Evolutionary conservation across 257 asterid species (phyloP), one percentile per base, ranked within the genome.

Genomic region (Fraxinus cuspidata): DNA sequence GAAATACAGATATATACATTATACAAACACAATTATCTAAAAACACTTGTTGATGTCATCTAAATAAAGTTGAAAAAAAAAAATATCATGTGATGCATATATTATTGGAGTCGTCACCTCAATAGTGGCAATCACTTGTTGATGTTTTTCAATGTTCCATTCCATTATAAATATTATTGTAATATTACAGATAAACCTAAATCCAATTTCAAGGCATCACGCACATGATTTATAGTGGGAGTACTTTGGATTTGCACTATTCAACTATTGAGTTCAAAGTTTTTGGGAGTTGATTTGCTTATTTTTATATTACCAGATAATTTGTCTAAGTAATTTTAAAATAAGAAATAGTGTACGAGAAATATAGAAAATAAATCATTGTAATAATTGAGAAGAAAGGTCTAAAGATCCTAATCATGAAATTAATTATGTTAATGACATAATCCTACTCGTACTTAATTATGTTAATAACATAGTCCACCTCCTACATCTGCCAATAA

Each of bases 101-200:
- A n/a, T 58, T n/a, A 21, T 58, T 58, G 66, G 66, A 58, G 66
- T 58, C 11, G 9, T 19, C 21, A 73, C 56, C 71, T 60, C 19
- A 75, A 75, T 44, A 65, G 47, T 75, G 47, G 42, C 73, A 75
- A 75, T 56, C 34, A 64, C 69, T 2, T 75, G 73, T 16, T 11
- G 16, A 16, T 75, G 60, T 37, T 35, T 40, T 65, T 42, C 66
- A 25, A 27, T 32, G 71, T 23, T 35, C 31, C 31, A n/a, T n/a
- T n/a, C 21, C 15, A 60, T 37, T 15, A 25, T 7, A 27, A 3
- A 5, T 25, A 0, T 35, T 40, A 13, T n/a, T 15, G 32, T 35
- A 35, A 35, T 35, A 35, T 35, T n/a, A n/a, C n/a, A n/a, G 38
- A 35, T 35, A 3, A 58, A 25, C 25, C 23, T 28, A 60, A 44